A percentile compares a stretch with the other conserved stretches of the same genome.
Conservation (phyloP, 495 filamentous ascomycete genomes). For the Lophium mytilinum region DNA sequence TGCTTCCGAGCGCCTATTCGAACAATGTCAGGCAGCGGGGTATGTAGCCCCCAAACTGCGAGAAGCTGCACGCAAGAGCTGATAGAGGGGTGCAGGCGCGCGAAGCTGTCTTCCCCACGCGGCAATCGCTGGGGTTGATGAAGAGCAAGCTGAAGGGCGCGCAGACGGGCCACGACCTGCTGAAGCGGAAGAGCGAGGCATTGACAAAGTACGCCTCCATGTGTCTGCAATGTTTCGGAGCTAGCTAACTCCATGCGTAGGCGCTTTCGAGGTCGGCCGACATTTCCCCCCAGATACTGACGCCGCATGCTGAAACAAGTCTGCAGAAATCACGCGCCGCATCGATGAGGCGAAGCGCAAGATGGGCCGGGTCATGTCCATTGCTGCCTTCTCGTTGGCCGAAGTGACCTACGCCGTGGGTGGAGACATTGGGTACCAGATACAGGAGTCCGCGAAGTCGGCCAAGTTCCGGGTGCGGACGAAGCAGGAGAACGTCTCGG, state of each 20-base stretch:
- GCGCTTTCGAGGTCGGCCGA: slow-evolving; percentile 68
- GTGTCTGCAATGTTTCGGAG: not conserved
- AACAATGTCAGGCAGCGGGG: slow-evolving; percentile 53
- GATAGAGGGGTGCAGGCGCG: slow-evolving; percentile 48
- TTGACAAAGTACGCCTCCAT: slow-evolving; percentile 34
- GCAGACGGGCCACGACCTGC: slow-evolving; percentile 38
- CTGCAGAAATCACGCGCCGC: slow-evolving; percentile 79
- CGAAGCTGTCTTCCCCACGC: slow-evolving; percentile 95
- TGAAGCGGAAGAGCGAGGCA: slow-evolving; percentile 40
- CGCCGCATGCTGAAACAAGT: slow-evolving; percentile 11
- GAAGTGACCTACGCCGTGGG: slow-evolving; percentile 98
- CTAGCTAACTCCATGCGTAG: slow-evolving; percentile 36
- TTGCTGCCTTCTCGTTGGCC: slow-evolving; percentile 93
- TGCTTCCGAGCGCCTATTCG: not conserved
- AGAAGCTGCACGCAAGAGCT: slow-evolving; percentile 6
- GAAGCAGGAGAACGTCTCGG: slow-evolving; percentile 97
- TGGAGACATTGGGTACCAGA: slow-evolving; percentile 91
- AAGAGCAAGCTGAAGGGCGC: slow-evolving; percentile 98
- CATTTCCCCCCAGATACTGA: not conserved
- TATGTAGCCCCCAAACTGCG: slow-evolving; percentile 35
- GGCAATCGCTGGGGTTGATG: slow-evolving; percentile 94
- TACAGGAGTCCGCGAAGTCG: slow-evolving; percentile 88
- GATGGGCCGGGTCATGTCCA: slow-evolving; percentile 99
- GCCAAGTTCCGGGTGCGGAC: slow-evolving; percentile 87
- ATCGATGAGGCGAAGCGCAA: slow-evolving; percentile 99